Evolutionary conservation across 1,284 basidiomycete genomes (phyloP).

Genomic region (Inonotus obliquus): DNA sequence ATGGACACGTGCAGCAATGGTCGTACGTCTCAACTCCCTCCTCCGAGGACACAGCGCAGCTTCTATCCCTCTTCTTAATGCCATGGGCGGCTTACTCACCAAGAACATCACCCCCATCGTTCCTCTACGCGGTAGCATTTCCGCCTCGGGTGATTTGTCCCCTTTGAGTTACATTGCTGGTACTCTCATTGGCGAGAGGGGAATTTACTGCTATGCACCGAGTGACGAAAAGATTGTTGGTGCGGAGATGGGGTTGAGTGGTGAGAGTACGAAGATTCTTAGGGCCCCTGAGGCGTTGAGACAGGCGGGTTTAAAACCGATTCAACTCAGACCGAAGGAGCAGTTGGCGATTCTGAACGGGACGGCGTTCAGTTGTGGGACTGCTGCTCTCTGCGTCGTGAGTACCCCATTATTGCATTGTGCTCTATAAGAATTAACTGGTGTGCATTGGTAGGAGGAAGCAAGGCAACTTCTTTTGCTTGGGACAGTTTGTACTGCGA

Average conservation of each 20-base stretch:
- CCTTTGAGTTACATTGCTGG: conserved; percentile 86
- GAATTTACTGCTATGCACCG: conserved; percentile 60
- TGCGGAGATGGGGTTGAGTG: not conserved
- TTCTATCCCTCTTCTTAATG: conserved; percentile 75
- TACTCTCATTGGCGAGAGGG: conserved; percentile 71
- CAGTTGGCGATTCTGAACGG: conserved; percentile 80
- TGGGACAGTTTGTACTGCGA: conserved; percentile 74
- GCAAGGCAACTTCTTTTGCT: conserved; percentile 69
- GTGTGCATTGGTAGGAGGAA: conserved; percentile 37
- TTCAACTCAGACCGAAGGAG: conserved; percentile 76
- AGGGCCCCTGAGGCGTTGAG: conserved; percentile 64
- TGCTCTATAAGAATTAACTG: conserved; percentile 19
- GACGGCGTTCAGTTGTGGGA: conserved; percentile 69
- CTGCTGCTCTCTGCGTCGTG: conserved; percentile 36
- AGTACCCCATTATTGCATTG: conserved; percentile 27
- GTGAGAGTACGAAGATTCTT: conserved; percentile 44
- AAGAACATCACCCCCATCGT: conserved; percentile 78
- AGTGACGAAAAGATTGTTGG: conserved; percentile 38
- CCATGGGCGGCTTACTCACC: conserved; percentile 69
- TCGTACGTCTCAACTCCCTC: conserved; percentile 83
- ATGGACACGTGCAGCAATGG: conserved; percentile 87
- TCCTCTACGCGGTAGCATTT: conserved; percentile 80
- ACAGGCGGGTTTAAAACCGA: conserved; percentile 60
- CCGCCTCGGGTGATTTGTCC: conserved; percentile 75
- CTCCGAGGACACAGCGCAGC: conserved; percentile 87